Evolutionary conservation across 2,329 filamentous ascomycete species (phyloP), one percentile per base, ranked within the genome.

Genomic region (Fusarium nurragi): DNA sequence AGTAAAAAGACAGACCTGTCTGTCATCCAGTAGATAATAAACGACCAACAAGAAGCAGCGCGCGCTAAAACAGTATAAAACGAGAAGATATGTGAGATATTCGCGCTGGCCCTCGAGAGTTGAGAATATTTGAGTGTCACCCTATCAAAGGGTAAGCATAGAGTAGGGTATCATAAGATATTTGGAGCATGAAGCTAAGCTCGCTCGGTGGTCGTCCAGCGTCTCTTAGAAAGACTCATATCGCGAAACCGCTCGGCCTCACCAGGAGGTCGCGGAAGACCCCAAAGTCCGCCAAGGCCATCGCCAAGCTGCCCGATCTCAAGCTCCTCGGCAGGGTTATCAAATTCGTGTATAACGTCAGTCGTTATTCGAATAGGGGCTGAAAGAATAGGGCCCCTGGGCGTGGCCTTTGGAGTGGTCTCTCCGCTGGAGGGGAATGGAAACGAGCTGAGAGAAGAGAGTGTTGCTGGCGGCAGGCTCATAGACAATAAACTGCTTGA

Each of bases 131-230:
- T 51, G 47, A 46, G 37, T 61, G 45, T 66, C 50, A 43, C 60
- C 57, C 40, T 54, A 25, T 51, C 37, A 51, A 53, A 55, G 48
- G 47, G 56, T 21, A 39, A 28, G 43, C 44, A 40, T 46, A 43
- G 48, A 47, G 30, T 46, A 32, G 43, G 53, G 48, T 54, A 62
- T 54, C 43, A 52, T 40, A 38, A 37, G 21, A 51, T 22, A 37
- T 47, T 30, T 19, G 8, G 25, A 51, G 46, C 28, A 34, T 52
- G 26, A 7, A 22, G 23, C 59, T 57, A 72, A 44, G 68, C 71
- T 53, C 76, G 78, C 67, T 87, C 84, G 41, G 80, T 85, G 6
- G 86, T 80, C 21, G 84, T 86, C 85, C 85, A 87, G 22, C 84
- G 78, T 48, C 84, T 74, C 74, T 86, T 87, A 2, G 78, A 76